Evolutionary conservation across 352 stramenopile genomes (phyloP).

Genomic region (Phytophthora brassicae): DNA sequence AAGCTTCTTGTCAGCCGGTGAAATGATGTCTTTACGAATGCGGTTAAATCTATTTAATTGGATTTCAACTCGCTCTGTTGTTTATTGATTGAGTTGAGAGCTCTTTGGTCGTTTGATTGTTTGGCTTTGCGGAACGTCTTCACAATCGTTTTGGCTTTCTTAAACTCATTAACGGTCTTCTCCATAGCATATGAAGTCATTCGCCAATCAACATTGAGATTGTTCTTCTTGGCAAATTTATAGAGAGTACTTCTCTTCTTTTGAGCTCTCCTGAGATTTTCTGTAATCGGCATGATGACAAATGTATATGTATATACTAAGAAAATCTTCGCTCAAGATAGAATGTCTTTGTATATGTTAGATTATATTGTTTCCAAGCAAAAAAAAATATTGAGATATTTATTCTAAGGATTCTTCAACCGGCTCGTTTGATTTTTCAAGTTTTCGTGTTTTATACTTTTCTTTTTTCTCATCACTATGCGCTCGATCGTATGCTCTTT

Average conservation of each 20-base stretch:
- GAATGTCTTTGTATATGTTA: background rate
- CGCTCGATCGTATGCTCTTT: no score
- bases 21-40: slow-evolving; percentile 5
- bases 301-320: slow-evolving; percentile 7
- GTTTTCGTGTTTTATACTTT: no score
- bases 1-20: slow-evolving; percentile 23
- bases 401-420: background rate
- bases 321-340: slow-evolving; percentile 1
- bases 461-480: no score
- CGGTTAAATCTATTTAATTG: slow-evolving; percentile 20
- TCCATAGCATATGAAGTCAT: slow-evolving; percentile 11
- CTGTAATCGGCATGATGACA: slow-evolving; percentile 10
- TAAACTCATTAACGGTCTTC: slow-evolving; percentile 19
- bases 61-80: slow-evolving; percentile 10
- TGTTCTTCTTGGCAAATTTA: slow-evolving; percentile 19
- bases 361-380: background rate
- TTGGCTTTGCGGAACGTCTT: slow-evolving; percentile 8
- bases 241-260: slow-evolving; percentile 16
- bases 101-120: background rate
- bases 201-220: slow-evolving; percentile 4
- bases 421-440: background rate
- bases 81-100: slow-evolving; percentile 17
- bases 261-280: slow-evolving; percentile 6
- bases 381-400: background rate
- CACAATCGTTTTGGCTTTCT: slow-evolving; percentile 21